Base-by-base conservation (phyloP, 1,284 basidiomycete species). In the Malassezia sympodialis region DNA sequence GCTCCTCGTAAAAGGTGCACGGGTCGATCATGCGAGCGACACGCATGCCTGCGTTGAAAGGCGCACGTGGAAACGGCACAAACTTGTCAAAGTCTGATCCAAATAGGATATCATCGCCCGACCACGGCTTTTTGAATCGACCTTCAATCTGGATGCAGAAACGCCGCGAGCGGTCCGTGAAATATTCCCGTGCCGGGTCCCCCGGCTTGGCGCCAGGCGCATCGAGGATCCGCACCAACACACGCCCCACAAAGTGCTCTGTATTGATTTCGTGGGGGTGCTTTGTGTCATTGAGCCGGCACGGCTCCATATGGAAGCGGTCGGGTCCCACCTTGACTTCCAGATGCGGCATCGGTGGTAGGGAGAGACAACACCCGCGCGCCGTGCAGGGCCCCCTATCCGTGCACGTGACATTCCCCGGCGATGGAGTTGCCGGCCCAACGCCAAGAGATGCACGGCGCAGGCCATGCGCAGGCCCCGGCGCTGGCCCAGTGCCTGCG, bases 141-240 rank as follows among this genome's bases (percentile, higher is more conserved):
- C 77, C 77, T 51, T 78, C 76, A 56, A 78, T 76, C 52, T 77
- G 68, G 49, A 78, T 77, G 51, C 71, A 73, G 48, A 77, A 78
- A 46, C 72, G 72, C 40, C 77, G 59, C 2, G 66, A 66, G 14
- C 77, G 62, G 7, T 73, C 75, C 50, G 42, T 45, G 21, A 73
- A 73, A 59, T 73, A 73, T 31, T 73, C 69, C 12, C 65, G 54
- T 7, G 69, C 70, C 11, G 62, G 55, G 41, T 73, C 65, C 46
- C 69, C 66, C 32, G 58, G 17, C 42, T 60, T 23, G 51, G 74
- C 64, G 56, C 76, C 76, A 8, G 62, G 61, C 32, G 76, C 76
- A 50, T 77, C 72, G 28, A 66, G 51, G 59, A 78, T 72, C 23
- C 75, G 70, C 6, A 78, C 76, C 17, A 77, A 60, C 12, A 78